phyloP scores from a whole-genome alignment of 2,329 filamentous ascomycete species.

The Orbilia quercus region DNA sequence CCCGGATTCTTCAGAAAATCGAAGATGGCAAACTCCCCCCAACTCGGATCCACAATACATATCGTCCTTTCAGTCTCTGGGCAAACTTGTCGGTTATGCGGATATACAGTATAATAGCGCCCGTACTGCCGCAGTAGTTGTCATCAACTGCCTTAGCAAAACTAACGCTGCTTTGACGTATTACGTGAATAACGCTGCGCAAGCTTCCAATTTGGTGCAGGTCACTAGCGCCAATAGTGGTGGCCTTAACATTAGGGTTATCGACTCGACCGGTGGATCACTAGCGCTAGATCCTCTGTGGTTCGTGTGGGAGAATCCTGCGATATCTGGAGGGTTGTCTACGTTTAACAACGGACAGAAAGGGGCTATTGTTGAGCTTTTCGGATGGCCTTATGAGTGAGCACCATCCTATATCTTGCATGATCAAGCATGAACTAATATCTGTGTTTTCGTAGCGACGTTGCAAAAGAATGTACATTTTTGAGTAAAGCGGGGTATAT shows the following conservation, averaged over 20 bases:
- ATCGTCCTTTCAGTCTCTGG: slow-evolving; percentile 59
- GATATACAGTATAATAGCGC: slow-evolving; percentile 61
- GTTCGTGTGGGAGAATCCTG: slow-evolving; percentile 60
- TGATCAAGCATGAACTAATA: too few species aligned
- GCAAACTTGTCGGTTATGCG: slow-evolving; percentile 61
- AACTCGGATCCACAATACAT: slow-evolving; percentile 57
- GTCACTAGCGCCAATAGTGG: slow-evolving; percentile 55
- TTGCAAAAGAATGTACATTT: slow-evolving; percentile 60
- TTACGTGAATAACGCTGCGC: slow-evolving; percentile 57
- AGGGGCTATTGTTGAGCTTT: slow-evolving; percentile 61
- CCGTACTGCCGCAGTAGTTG: slow-evolving; percentile 59
- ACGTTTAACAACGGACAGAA: slow-evolving; percentile 60
- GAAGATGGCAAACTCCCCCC: slow-evolving; percentile 61
- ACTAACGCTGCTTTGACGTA: slow-evolving; percentile 58
- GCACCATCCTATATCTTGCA: slow-evolving; percentile 1
- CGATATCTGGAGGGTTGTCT: slow-evolving; percentile 59
- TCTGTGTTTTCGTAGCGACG: too few species aligned
- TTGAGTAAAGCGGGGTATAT: slow-evolving; percentile 61
- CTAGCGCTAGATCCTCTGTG: slow-evolving; percentile 60
- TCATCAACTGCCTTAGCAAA: slow-evolving; percentile 60
- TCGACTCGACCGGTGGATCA: slow-evolving; percentile 58
- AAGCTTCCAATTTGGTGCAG: slow-evolving; percentile 58
- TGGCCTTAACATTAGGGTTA: slow-evolving; percentile 58
- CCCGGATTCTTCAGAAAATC: slow-evolving; percentile 59
- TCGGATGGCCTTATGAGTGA: slow-evolving; percentile 61